A percentile compares a stretch with the other conserved stretches of the same genome.
phyloP scores from a whole-genome alignment of 768 basidiomycete species.

The Tricholoma sp. region DNA sequence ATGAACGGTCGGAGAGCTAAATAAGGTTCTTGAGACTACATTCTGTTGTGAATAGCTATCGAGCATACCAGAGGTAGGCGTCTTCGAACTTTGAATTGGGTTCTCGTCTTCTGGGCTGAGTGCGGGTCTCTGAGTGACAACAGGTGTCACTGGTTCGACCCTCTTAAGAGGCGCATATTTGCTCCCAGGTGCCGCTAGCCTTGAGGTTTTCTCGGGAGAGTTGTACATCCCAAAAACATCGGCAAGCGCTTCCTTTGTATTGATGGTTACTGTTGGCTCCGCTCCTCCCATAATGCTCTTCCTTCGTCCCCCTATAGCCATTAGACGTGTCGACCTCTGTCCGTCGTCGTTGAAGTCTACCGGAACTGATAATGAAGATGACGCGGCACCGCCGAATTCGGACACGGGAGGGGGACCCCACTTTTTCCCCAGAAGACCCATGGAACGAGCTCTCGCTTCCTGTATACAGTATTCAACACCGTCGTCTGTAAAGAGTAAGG shows the following conservation, averaged over 20 bases:
- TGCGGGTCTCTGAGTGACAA: slow-evolving; percentile 30
- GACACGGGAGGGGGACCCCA: slow-evolving; percentile 65
- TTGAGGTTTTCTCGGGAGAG: slow-evolving; percentile 73
- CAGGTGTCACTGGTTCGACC: slow-evolving; percentile 53
- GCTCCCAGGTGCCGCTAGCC: slow-evolving; percentile 49
- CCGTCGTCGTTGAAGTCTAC: slow-evolving; percentile 63
- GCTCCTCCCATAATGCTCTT: slow-evolving; percentile 41
- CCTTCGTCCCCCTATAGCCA: slow-evolving; percentile 29
- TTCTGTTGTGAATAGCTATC: neutral
- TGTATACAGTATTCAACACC: slow-evolving; percentile 80
- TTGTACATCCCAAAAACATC: slow-evolving; percentile 98
- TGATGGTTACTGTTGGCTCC: slow-evolving; percentile 91
- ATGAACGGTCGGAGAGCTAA: slow-evolving; percentile 65
- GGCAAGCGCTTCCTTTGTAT: slow-evolving; percentile 90
- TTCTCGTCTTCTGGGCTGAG: slow-evolving; percentile 36
- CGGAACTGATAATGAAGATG: slow-evolving; percentile 32
- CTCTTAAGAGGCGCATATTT: slow-evolving; percentile 70
- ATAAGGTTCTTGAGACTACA: slow-evolving; percentile 13
- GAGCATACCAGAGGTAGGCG: slow-evolving; percentile 30
- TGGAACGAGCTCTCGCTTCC: slow-evolving; percentile 75
- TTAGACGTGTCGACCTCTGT: slow-evolving; percentile 37
- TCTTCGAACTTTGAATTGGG: slow-evolving; percentile 33
- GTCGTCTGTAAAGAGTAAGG: slow-evolving; percentile 69
- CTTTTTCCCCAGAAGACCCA: slow-evolving; percentile 80
- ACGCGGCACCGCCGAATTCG: slow-evolving; percentile 27